A percentile compares a stretch with the other conserved stretches of the same genome.
Evolutionary conservation across 148 eudicot species (phyloP).

Genomic region (Hydrangea macrophylla): DNA sequence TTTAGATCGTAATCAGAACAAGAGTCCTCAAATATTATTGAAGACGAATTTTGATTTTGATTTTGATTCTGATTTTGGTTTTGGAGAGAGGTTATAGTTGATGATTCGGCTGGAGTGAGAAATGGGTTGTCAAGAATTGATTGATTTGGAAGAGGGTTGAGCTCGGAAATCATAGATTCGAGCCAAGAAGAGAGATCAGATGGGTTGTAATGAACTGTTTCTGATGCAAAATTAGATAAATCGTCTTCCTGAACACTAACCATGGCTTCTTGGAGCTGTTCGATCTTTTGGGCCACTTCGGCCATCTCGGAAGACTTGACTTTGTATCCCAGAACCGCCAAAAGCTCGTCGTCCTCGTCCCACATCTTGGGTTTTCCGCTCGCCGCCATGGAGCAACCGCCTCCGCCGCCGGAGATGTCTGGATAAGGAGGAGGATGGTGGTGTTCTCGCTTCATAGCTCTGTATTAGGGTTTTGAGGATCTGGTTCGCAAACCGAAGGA

Average conservation of each 20-base stretch:
- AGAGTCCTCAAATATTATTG: constrained; percentile 19
- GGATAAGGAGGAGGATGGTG: no score
- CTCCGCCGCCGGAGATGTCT: no score
- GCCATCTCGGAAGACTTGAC: no score
- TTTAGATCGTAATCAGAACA: constrained; percentile 56
- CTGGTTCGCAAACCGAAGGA: no score
- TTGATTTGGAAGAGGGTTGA: constrained; percentile 32
- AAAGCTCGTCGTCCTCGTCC: no score
- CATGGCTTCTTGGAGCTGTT: no score
- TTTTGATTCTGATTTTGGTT: background rate
- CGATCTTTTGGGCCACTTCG: no score
- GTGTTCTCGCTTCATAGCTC: no score
- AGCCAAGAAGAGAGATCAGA: constrained; percentile 62
- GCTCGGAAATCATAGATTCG: constrained; percentile 56
- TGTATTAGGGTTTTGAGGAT: no score
- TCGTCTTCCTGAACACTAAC: constrained; percentile 40
- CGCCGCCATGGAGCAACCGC: no score
- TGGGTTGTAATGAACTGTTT: constrained; percentile 61
- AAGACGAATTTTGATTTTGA: background rate
- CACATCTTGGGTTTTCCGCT: no score
- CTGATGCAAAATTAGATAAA: constrained; percentile 38
- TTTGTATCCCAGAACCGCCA: no score
- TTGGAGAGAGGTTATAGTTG: constrained; percentile 5
- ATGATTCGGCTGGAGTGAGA: constrained; percentile 3
- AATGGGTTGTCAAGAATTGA: constrained; percentile 16